Evolutionary conservation across 2,329 filamentous ascomycete species (phyloP), one percentile per base, ranked within the genome.

Genomic region (Penicillium sp.): DNA sequence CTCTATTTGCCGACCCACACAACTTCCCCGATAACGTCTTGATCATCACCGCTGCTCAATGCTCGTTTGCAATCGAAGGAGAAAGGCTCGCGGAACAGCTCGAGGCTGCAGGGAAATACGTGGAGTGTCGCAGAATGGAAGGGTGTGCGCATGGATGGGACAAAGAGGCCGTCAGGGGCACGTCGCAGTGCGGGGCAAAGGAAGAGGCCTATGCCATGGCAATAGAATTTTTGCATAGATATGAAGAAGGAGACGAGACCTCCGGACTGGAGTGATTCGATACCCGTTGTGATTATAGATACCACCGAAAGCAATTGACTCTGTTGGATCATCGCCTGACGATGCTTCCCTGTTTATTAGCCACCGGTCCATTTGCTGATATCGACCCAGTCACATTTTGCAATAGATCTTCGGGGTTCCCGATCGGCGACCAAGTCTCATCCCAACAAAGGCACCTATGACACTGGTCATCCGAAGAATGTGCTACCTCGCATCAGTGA

Each of bases 121-220:
- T 61, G 2, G 28, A 61, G 11, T 50, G 50, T 51, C 63, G 68
- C 40, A 60, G 63, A 38, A 63, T 69, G 50, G 53, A 68, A 4
- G 61, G 58, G 3, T 66, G 64, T 45, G 62, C 60, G 13, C 72
- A 75, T 61, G 72, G 61, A 3, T 74, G 66, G 59, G 72, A 74
- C 53, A 73, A 74, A 57, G 53, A 61, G 28, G 55, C 55, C 0
- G 51, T 62, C 30, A 53, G 57, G 31, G 71, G 67, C 13, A 63
- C 60, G 2, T 46, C 54, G 16, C 51, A 67, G 31, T 61, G 56
- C 46, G 40, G 58, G 18, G 57, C 55, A 10, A 69, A 62, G 48
- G 61, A 67, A 11, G 56, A 65, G 51, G 63, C 61, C 9, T 73
- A 74, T 58, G 54, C 44, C 4, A 28, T 67, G 18, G 66, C 60